Percentiles rank a stretch among this genome's conserved stretches.
Evolutionary conservation across 140 eudicot species (phyloP).

Genomic region (Oenanthe javanica): DNA sequence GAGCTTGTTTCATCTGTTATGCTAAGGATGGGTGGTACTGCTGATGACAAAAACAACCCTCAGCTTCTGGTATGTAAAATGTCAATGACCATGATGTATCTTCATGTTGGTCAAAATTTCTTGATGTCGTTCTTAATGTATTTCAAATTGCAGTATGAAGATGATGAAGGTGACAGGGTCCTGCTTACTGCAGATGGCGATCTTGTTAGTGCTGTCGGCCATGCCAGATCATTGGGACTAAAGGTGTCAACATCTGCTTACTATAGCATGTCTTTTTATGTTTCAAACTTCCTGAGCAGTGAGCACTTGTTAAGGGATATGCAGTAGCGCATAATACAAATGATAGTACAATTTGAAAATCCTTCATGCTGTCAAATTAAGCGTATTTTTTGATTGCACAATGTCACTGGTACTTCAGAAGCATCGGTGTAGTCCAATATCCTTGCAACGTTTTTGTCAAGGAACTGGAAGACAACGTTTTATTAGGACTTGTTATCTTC

Average conservation of each 20-base stretch:
- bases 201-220: slow-evolving; percentile 65
- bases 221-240: slow-evolving; percentile 77
- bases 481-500: too few species aligned
- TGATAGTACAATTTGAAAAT: neutral
- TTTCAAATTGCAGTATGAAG: slow-evolving; percentile 39
- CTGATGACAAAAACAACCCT: too few species aligned
- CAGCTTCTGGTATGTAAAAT: slow-evolving; percentile 33
- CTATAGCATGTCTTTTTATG: neutral
- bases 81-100: neutral
- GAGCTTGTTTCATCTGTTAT: too few species aligned
- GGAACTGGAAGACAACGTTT: too few species aligned
- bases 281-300: neutral
- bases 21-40: too few species aligned
- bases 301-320: neutral
- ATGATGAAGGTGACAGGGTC: too few species aligned
- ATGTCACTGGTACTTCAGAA: neutral
- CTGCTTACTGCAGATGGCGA: slow-evolving; percentile 15
- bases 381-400: neutral
- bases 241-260: slow-evolving; percentile 37
- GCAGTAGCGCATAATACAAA: neutral
- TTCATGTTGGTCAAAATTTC: neutral
- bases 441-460: too few species aligned
- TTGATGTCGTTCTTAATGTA: neutral
- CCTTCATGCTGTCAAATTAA: neutral
- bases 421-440: neutral